phyloP scores from a whole-genome alignment of 129 eudicot species.

The Chrysanthemum seticuspe region DNA sequence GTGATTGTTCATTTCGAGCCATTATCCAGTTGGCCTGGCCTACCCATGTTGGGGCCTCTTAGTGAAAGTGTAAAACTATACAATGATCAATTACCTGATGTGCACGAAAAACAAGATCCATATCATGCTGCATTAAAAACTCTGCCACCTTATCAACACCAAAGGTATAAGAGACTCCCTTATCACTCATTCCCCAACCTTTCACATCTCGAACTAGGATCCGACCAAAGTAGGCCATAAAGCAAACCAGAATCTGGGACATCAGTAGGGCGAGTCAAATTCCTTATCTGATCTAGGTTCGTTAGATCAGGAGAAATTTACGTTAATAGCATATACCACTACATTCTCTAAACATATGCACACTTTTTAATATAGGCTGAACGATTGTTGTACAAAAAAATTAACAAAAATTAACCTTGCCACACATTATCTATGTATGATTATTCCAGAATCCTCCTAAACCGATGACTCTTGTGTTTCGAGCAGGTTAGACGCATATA shows the following conservation, averaged over 20 bases:
- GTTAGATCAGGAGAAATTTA: conserved; percentile 12
- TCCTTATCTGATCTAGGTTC: conserved; percentile 6
- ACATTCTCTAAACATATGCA: too few relatives aligned
- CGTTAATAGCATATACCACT: too few relatives aligned
- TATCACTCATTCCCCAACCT: conserved; percentile 24
- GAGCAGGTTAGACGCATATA: too few relatives aligned
- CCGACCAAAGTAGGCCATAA: conserved; percentile 24
- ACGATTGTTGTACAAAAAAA: too few relatives aligned
- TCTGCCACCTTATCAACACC: conserved; percentile 25
- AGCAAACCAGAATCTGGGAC: conserved; percentile 20
- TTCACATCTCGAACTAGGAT: conserved; percentile 16
- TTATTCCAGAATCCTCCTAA: too few relatives aligned
- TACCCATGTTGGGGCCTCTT: not conserved
- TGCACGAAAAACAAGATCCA: conserved; percentile 23
- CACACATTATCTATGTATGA: too few relatives aligned
- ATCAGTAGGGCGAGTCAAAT: conserved; percentile 13
- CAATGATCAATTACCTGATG: conserved; percentile 20
- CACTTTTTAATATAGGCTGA: too few relatives aligned
- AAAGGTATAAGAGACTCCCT: conserved; percentile 20
- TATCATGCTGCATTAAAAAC: conserved; percentile 16
- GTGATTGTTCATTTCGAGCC: not conserved
- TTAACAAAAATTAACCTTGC: too few relatives aligned
- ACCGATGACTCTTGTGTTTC: too few relatives aligned
- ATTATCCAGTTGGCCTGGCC: not conserved
- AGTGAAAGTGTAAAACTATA: conserved; percentile 1